These are phyloP conservation scores for Fusarium circinatum DNA, from an alignment of 2,329 filamentous ascomycete species.

Conservation along the genomic window DNA sequence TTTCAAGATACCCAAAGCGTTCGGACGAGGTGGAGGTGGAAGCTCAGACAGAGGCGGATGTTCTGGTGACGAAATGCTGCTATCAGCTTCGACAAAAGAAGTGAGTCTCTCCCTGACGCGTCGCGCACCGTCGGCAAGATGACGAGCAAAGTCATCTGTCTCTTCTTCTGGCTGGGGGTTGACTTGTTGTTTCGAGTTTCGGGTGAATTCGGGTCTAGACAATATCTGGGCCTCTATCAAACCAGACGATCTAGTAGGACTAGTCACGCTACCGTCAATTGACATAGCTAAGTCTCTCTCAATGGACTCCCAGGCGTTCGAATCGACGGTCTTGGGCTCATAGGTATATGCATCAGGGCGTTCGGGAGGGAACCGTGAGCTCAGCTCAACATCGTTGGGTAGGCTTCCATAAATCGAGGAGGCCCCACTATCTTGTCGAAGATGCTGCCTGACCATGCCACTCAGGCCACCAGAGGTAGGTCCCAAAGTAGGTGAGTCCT, in stretches of 20 bases:
- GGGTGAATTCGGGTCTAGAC: constrained; percentile 1
- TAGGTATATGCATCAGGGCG: constrained; percentile 40
- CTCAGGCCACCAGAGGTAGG: constrained; percentile 73
- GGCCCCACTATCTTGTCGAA: constrained; percentile 81
- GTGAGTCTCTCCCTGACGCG: constrained; percentile 79
- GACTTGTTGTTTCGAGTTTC: constrained; percentile 43
- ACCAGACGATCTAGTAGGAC: constrained; percentile 33
- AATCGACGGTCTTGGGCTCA: constrained; percentile 43
- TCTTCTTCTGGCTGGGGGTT: constrained; percentile 64
- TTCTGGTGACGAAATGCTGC: constrained; percentile 47
- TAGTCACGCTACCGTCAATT: constrained; percentile 38
- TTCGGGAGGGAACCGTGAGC: constrained; percentile 50
- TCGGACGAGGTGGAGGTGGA: constrained; percentile 57
- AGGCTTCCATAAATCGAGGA: constrained; percentile 78
- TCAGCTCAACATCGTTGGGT: constrained; percentile 50
- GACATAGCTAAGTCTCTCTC: constrained; percentile 45
- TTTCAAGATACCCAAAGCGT: constrained; percentile 71
- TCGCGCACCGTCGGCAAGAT: constrained; percentile 75
- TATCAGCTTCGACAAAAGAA: constrained; percentile 73
- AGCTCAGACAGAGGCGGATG: constrained; percentile 51
- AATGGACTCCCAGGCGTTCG: constrained; percentile 58
- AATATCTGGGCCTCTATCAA: constrained; percentile 29
- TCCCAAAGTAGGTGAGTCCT: constrained; percentile 83
- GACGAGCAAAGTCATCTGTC: constrained; percentile 73
- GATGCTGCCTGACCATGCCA: constrained; percentile 84